These are phyloP conservation scores for Aspergillus hiratsukae DNA, from an alignment of 2,329 filamentous ascomycete genomes.

Conservation along the genomic window DNA sequence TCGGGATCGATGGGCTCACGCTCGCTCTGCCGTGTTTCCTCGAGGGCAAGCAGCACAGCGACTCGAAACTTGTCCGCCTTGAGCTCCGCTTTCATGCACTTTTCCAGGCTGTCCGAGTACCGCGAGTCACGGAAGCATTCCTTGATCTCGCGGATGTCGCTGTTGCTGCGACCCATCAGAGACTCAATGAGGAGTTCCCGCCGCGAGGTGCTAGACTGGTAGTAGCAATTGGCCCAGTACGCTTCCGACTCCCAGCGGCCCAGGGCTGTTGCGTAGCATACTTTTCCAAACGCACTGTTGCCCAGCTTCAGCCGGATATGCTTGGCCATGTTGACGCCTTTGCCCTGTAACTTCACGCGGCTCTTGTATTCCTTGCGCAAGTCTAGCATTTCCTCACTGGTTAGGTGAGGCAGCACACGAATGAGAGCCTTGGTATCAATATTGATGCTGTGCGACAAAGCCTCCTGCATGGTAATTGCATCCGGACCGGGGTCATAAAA, in stretches of 20 bases:
- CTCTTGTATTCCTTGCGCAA: constrained; percentile 87
- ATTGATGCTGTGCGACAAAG: constrained; percentile 62
- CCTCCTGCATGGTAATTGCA: constrained; percentile 69
- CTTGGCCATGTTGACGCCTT: constrained; percentile 49
- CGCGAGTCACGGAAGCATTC: constrained; percentile 86
- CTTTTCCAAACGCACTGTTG: constrained; percentile 70
- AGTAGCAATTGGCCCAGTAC: constrained; percentile 98
- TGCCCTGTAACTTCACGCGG: constrained; percentile 63
- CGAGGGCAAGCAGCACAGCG: constrained; percentile 76
- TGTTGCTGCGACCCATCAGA: constrained; percentile 83
- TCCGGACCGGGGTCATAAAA: constrained; percentile 83
- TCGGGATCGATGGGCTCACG: constrained; percentile 59
- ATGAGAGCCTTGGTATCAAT: constrained; percentile 69
- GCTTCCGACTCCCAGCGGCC: constrained; percentile 90
- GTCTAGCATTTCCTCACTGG: constrained; percentile 81
- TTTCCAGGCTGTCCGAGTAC: constrained; percentile 72
- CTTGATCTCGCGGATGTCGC: constrained; percentile 84
- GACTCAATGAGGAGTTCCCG: constrained; percentile 89
- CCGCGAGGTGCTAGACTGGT: constrained; percentile 78
- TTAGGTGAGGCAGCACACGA: constrained; percentile 76
- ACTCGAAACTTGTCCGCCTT: constrained; percentile 95
- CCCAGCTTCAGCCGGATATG: constrained; percentile 46
- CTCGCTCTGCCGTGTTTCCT: constrained; percentile 80
- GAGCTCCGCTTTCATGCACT: constrained; percentile 88
- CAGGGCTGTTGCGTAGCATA: constrained; percentile 82